phyloP scores from a whole-genome alignment of 768 basidiomycete species.

The Wakefieldia striispora region DNA sequence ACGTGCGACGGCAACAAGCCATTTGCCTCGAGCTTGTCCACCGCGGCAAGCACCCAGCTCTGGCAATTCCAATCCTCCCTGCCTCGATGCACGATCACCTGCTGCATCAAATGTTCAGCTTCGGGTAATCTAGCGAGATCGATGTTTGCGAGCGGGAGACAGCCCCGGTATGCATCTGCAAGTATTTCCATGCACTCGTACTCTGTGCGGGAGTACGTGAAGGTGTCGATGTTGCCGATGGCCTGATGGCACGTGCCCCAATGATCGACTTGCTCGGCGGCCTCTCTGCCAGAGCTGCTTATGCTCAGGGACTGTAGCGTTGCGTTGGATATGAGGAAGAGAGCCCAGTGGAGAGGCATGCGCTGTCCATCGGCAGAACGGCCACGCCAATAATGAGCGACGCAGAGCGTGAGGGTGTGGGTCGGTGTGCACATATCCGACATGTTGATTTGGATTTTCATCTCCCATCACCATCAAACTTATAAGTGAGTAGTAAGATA shows the following conservation, averaged over 20 bases:
- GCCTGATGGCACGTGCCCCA: slow-evolving; percentile 32
- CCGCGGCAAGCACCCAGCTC: slow-evolving; percentile 26
- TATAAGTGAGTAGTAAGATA: slow-evolving; percentile 15
- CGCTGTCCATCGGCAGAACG: slow-evolving; percentile 18
- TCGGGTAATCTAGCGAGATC: slow-evolving; percentile 12
- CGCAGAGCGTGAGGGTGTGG: slow-evolving; percentile 24
- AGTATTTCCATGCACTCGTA: slow-evolving; percentile 33
- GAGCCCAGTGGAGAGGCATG: slow-evolving; percentile 30
- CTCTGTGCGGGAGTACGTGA: slow-evolving; percentile 25
- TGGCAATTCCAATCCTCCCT: slow-evolving; percentile 34
- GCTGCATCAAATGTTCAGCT: slow-evolving; percentile 19
- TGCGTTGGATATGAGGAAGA: slow-evolving; percentile 29
- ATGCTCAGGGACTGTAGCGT: slow-evolving; percentile 15
- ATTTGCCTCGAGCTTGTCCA: slow-evolving; percentile 22
- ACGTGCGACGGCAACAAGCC: slow-evolving; percentile 16
- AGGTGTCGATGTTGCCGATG: slow-evolving; percentile 29
- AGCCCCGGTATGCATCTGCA: slow-evolving; percentile 28
- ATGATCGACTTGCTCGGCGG: slow-evolving; percentile 26
- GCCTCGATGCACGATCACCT: slow-evolving; percentile 23
- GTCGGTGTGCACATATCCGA: slow-evolving; percentile 5
- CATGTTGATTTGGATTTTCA: slow-evolving; percentile 10
- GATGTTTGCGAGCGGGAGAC: slow-evolving; percentile 25
- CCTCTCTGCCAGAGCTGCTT: slow-evolving; percentile 23
- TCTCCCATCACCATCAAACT: neutral
- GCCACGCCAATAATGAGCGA: slow-evolving; percentile 32